phyloP scores from a whole-genome alignment of 139 green algal genomes.

The Picochlorum sp. region DNA sequence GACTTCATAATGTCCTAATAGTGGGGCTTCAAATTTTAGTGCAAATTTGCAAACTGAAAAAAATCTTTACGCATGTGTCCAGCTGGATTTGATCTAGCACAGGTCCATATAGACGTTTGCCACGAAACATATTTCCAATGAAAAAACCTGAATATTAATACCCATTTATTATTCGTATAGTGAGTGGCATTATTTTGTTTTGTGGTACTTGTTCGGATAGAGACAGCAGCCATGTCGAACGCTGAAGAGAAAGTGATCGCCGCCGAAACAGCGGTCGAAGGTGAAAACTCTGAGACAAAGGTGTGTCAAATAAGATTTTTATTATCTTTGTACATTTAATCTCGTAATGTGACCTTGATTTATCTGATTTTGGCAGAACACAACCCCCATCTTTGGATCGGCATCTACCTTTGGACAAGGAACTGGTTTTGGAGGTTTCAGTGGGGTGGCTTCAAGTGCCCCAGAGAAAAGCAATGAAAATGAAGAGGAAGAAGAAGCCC shows the following conservation, averaged over 20 bases:
- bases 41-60: too few relatives aligned
- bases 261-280: neutral
- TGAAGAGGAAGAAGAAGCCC: slow-evolving; percentile 37
- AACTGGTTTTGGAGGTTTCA: slow-evolving; percentile 62
- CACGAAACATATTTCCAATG: too few relatives aligned
- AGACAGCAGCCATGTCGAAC: neutral
- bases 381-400: slow-evolving; percentile 51
- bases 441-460: slow-evolving; percentile 21
- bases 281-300: neutral
- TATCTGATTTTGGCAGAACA: neutral
- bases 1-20: too few relatives aligned
- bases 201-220: too few relatives aligned
- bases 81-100: too few relatives aligned
- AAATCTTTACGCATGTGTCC: too few relatives aligned
- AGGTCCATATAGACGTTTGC: too few relatives aligned
- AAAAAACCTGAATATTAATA: too few relatives aligned
- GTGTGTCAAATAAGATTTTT: neutral
- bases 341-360: neutral
- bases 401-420: slow-evolving; percentile 42
- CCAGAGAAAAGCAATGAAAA: slow-evolving; percentile 8
- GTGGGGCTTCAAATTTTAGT: too few relatives aligned
- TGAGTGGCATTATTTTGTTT: too few relatives aligned
- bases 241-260: neutral
- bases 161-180: too few relatives aligned
- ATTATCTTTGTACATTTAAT: neutral